Evolutionary conservation across 768 basidiomycete genomes (phyloP), one percentile per base, ranked within the genome.

Genomic region (Rhodosporidiobolus odoratus): DNA sequence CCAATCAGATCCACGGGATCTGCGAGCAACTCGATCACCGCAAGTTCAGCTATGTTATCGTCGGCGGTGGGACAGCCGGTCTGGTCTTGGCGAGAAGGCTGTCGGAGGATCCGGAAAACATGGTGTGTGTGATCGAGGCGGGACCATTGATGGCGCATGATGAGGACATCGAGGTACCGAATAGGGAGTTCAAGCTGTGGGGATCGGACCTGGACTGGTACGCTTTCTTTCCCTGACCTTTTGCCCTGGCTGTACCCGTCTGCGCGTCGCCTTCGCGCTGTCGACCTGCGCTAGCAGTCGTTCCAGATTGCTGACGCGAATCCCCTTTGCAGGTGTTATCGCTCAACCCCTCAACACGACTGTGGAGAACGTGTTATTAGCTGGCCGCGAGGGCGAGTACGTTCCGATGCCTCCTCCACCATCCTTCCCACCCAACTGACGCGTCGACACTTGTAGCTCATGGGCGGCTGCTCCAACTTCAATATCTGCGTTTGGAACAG

Each of bases 111-210:
- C 34, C 66, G 15, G 37, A 34, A 25, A 70, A 64, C 34, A 58
- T 50, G 30, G 76, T 78, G 12, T 69, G 69, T 17, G 75, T 78
- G 32, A 45, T 78, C 47, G 78, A 78, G 65, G 78, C 77, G 3
- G 77, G 77, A 4, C 62, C 69, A 34, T 30, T 50, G 52, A 25
- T 64, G 43, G 38, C 40, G 25, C 4, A 40, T 7, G n/a, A 56
- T 17, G 27, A 37, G 3, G 25, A 57, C 35, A 45, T 69, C 48
- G 32, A 41, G 4, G n/a, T 52, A 13, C 68, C 65, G 23, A 66
- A 53, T 25, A 53, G 54, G 57, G 67, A 53, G 15, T 52, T 58
- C 37, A 25, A 43, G 4, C 23, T 43, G 2, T 41, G 60, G 23
- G 34, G 43, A 1, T 58, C 62, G 3, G 58, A 37, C 13, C 32